Evolutionary conservation across 768 basidiomycete species (phyloP), one percentile per base, ranked within the genome.

Genomic region (Amanita inopinata): DNA sequence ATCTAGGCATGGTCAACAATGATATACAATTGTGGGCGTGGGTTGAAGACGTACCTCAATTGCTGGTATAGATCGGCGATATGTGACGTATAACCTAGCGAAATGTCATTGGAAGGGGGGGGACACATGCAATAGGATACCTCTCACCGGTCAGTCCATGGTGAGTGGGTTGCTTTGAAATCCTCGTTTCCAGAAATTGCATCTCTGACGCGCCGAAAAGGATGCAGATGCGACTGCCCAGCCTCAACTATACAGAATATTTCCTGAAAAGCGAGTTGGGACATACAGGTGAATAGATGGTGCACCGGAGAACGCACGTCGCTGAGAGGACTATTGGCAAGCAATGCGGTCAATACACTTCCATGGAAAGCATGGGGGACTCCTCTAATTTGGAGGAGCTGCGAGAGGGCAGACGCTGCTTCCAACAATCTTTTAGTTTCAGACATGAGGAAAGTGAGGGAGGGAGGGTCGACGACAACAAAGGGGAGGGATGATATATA

Each of bases 351-450:
- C 50, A 87, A 62, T 45, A 87, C 61, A 53, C 71, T 81, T 9
- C 87, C 87, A 52, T 90, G 72, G 61, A 90, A 89, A 22, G 86
- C 88, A 54, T 91, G 87, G 7, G 82, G 77, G 40, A 88, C 74
- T 45, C 65, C 65, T 27, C 67, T 63, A 25, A 68, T 61, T 48
- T 55, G 63, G 39, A 91, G 76, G 44, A 80, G 61, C 44, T 64
- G 63, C 22, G 86, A 88, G 59, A 91, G 81, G 46, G 81, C 76
- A 36, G 66, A 62, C 28, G 88, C 86, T 25, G 87, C 86, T 59
- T 86, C 79, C 55, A 89, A 61, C 51, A 89, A 75, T 59, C 86
- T 71, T 53, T 69, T 66, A 40, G 80, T 83, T 53, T 87, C 81
- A 54, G 77, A 71, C 80, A 84, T 84, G 49, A 51, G 60, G 47